These are phyloP conservation scores for Schizophyllum commune DNA, from an alignment of 1,284 basidiomycete genomes.

Conservation along the genomic window DNA sequence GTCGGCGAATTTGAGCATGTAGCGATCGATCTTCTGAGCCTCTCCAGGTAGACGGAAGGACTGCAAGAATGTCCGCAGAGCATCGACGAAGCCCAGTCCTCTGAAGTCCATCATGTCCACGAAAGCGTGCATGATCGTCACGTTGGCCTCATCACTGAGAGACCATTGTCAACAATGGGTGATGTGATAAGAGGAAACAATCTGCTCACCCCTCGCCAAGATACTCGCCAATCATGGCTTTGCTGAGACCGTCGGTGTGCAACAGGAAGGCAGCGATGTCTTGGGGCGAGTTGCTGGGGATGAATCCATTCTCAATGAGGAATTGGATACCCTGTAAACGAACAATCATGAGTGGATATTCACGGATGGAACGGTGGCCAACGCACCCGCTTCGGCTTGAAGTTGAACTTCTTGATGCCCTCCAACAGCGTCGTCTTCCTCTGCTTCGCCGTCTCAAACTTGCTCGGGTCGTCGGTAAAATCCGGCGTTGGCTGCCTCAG, in stretches of 20 bases:
- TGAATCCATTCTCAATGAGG: conserved; percentile 86
- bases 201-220: conserved; percentile 83
- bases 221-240: conserved; percentile 96
- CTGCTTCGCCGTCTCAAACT: conserved; percentile 95
- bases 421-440: conserved; percentile 94
- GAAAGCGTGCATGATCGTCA: conserved; percentile 94
- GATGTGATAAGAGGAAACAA: too few species aligned
- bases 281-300: conserved; percentile 64
- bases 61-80: conserved; percentile 82
- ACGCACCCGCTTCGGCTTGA: conserved; percentile 86
- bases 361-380: not conserved
- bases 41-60: conserved; percentile 94
- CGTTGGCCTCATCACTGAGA: conserved; percentile 74
- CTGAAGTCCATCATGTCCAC: conserved; percentile 87
- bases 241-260: conserved; percentile 89
- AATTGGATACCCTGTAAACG: conserved; percentile 77
- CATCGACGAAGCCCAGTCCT: conserved; percentile 77
- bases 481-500: conserved; percentile 70
- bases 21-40: conserved; percentile 97
- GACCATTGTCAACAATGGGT: conserved; percentile 7
- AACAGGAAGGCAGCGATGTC: conserved; percentile 88
- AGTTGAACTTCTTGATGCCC: conserved; percentile 97
- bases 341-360: conserved; percentile 4
- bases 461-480: conserved; percentile 78
- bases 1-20: conserved; percentile 97